Conservation (phyloP, 2,329 filamentous ascomycete species). For the Karstenula rhodostoma region DNA sequence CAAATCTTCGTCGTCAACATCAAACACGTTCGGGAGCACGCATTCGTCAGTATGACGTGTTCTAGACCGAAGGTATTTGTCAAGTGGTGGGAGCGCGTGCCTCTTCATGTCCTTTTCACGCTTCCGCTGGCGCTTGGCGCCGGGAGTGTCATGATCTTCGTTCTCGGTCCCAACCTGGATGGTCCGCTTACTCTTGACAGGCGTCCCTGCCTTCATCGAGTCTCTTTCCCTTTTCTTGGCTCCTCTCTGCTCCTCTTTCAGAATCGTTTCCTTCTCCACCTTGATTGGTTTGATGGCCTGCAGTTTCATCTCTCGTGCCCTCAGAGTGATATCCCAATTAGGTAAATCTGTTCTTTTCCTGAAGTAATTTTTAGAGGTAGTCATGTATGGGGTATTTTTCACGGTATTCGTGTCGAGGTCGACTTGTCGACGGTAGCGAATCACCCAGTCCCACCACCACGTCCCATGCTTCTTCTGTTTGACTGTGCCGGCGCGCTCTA, state of each 20-base stretch:
- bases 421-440: not conserved
- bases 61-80: not conserved
- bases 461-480: not conserved
- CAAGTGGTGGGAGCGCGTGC: too few relatives aligned
- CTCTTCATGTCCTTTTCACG: too few relatives aligned
- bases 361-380: not conserved
- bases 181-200: not conserved
- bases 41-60: not conserved
- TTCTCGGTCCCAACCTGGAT: not conserved
- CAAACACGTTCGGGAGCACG: too few relatives aligned
- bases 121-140: not conserved
- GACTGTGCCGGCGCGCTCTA: not conserved
- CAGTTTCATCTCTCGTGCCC: not conserved
- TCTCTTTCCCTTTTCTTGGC: not conserved
- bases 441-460: constrained; percentile 7
- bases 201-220: not conserved
- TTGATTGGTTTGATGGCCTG: not conserved
- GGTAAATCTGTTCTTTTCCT: not conserved
- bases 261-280: not conserved
- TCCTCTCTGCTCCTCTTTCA: too few relatives aligned
- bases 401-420: not conserved
- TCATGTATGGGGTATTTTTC: not conserved
- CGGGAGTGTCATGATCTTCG: not conserved
- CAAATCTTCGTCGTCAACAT: not conserved
- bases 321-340: not conserved